phyloP scores from a whole-genome alignment of 108 stramenopile species.

The Parietichytrium sp. region DNA sequence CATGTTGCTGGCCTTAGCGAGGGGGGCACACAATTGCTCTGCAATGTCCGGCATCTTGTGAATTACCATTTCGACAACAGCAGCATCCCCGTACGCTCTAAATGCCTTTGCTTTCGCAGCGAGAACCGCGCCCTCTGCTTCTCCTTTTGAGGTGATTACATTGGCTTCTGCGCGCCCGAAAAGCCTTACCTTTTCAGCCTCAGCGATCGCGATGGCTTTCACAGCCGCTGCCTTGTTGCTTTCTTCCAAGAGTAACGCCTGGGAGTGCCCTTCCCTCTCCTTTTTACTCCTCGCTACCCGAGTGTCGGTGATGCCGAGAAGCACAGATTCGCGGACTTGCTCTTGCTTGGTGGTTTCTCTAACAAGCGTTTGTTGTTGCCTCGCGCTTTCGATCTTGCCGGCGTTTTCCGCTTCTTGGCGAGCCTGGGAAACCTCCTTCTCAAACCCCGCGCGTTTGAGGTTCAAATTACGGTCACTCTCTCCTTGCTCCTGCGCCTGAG shows the following conservation, averaged over 20 bases:
- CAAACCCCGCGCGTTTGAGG: slow-evolving; percentile 32
- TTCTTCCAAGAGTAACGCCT: slow-evolving; percentile 50
- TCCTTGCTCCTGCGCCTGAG: slow-evolving; percentile 29
- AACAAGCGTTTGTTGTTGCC: slow-evolving; percentile 49
- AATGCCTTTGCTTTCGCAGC: slow-evolving; percentile 51
- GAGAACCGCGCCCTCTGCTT: slow-evolving; percentile 48
- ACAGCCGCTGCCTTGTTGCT: slow-evolving; percentile 46
- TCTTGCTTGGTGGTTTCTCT: slow-evolving; percentile 52
- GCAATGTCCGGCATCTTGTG: slow-evolving; percentile 51
- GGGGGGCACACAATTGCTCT: slow-evolving; percentile 43
- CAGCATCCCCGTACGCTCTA: slow-evolving; percentile 50
- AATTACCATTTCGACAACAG: slow-evolving; percentile 48
- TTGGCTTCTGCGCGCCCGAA: slow-evolving; percentile 18
- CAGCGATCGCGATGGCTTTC: background rate
- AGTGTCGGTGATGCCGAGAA: slow-evolving; percentile 47
- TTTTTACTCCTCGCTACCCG: slow-evolving; percentile 46
- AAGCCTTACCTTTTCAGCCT: background rate
- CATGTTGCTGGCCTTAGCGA: slow-evolving; percentile 47
- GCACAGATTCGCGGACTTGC: slow-evolving; percentile 49
- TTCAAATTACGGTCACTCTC: slow-evolving; percentile 24
- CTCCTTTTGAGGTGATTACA: slow-evolving; percentile 31
- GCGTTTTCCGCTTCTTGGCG: slow-evolving; percentile 43
- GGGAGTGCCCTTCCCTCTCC: slow-evolving; percentile 53
- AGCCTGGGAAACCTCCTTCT: slow-evolving; percentile 48
- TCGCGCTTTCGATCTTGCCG: slow-evolving; percentile 50